These are phyloP conservation scores for Rubia balearica DNA, from an alignment of 305 asterid species.

Conservation along the genomic window DNA sequence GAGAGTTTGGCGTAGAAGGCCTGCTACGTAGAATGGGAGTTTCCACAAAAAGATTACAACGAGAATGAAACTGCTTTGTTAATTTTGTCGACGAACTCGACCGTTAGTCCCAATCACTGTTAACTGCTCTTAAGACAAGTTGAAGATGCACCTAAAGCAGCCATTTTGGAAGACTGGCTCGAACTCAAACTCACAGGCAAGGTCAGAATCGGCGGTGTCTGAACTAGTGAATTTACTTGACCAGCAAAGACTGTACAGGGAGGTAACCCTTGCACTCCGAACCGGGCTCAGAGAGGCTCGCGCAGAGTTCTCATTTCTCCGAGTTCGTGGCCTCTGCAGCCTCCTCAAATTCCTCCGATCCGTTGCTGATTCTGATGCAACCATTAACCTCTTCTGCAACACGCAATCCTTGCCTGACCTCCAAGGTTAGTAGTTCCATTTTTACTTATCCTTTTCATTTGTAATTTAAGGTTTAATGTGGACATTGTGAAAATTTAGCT, in stretches of 20 bases:
- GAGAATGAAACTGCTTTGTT: not conserved
- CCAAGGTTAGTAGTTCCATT: conserved; percentile 39
- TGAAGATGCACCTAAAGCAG: conserved; percentile 57
- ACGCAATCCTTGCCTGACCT: conserved; percentile 74
- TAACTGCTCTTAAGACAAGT: not conserved
- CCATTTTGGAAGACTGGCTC: conserved; percentile 70
- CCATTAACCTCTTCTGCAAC: conserved; percentile 61
- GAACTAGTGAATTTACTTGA: conserved; percentile 78
- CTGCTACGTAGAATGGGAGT: not conserved
- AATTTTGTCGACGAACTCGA: not conserved
- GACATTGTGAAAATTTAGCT: not conserved
- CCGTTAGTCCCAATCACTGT: not conserved
- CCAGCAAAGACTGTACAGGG: conserved; percentile 63
- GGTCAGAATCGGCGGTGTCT: conserved; percentile 46
- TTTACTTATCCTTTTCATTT: not conserved
- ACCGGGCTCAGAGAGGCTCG: conserved; percentile 75
- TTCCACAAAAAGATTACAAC: too few relatives aligned
- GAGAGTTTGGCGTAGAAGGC: not conserved
- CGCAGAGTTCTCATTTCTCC: conserved; percentile 90
- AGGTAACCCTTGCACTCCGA: conserved; percentile 80
- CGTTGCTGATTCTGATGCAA: conserved; percentile 63
- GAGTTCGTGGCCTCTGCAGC: conserved; percentile 66
- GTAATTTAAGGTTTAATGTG: not conserved
- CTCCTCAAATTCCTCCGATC: conserved; percentile 80
- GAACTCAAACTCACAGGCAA: conserved; percentile 31